Evolutionary conservation across 495 filamentous ascomycete species (phyloP).

Genomic region (Hypoxylon lenormandii): DNA sequence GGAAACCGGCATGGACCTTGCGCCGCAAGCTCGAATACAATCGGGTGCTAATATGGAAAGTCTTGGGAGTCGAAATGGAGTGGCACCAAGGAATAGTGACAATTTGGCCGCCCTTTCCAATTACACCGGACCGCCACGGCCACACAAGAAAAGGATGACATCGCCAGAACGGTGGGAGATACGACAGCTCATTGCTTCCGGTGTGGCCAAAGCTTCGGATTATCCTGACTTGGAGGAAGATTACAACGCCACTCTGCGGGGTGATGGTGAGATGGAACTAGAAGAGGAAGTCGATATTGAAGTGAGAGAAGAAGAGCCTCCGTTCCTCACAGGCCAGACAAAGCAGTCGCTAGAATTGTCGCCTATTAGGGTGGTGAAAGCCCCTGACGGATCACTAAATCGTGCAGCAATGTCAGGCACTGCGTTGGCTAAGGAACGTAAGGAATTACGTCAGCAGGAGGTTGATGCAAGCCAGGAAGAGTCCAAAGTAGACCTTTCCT

Average conservation of each 20-base stretch:
- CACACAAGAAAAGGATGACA: conserved; percentile 88
- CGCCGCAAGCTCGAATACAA: conserved; percentile 81
- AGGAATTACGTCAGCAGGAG: conserved; percentile 89
- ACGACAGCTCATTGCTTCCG: conserved; percentile 92
- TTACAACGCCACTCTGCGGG: conserved; percentile 85
- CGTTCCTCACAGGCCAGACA: conserved; percentile 94
- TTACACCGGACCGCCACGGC: conserved; percentile 59
- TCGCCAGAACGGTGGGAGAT: conserved; percentile 98
- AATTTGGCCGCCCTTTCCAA: conserved; percentile 74
- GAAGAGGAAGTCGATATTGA: conserved; percentile 99
- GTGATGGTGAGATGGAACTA: conserved; percentile 88
- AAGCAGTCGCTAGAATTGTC: conserved; percentile 94
- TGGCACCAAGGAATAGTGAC: conserved; percentile 56
- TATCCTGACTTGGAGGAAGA: conserved; percentile 96
- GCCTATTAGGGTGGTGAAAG: conserved; percentile 95
- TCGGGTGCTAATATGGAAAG: conserved; percentile 93
- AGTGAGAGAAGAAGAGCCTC: conserved; percentile 93
- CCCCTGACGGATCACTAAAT: conserved; percentile 94
- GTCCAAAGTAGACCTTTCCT: conserved; percentile 82
- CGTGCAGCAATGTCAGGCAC: conserved; percentile 94
- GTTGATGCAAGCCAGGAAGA: conserved; percentile 83
- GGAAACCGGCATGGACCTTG: conserved; percentile 83
- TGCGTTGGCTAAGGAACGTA: conserved; percentile 86
- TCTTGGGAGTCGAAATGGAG: conserved; percentile 76
- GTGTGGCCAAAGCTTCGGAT: conserved; percentile 86